A percentile compares a stretch with the other conserved stretches of the same genome.
Evolutionary conservation across 192 early-diverging fungal genomes (phyloP).

Genomic region (Backusella liffmaniae): DNA sequence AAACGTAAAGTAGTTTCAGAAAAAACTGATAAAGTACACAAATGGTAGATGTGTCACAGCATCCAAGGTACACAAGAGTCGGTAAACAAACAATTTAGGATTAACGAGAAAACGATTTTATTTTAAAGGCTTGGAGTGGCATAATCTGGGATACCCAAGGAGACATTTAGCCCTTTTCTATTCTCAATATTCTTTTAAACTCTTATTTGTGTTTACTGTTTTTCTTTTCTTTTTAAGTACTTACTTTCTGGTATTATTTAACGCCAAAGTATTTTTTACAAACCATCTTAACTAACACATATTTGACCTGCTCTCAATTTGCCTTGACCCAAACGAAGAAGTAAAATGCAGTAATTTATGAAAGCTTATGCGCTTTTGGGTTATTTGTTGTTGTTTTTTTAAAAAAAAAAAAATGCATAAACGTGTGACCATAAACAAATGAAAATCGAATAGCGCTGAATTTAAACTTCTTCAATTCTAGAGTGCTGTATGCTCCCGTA

Average conservation of each 20-base stretch:
- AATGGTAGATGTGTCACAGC: neutral
- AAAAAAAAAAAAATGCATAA: neutral
- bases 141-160: neutral
- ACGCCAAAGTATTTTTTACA: neutral
- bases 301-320: neutral
- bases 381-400: neutral
- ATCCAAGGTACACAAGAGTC: neutral
- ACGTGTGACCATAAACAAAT: neutral
- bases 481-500: neutral
- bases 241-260: neutral
- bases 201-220: neutral
- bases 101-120: neutral
- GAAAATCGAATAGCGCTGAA: neutral
- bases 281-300: neutral
- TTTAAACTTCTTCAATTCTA: neutral
- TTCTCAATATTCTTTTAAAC: neutral
- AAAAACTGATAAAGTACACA: neutral
- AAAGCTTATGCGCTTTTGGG: neutral
- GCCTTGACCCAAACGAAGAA: neutral
- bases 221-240: neutral
- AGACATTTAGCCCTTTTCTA: neutral
- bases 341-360: neutral
- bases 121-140: constrained; percentile 1
- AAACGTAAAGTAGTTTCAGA: neutral
- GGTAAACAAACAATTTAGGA: neutral